These are phyloP conservation scores for Fistulinella prunicolor DNA, from an alignment of 768 basidiomycete genomes.

Conservation along the genomic window DNA sequence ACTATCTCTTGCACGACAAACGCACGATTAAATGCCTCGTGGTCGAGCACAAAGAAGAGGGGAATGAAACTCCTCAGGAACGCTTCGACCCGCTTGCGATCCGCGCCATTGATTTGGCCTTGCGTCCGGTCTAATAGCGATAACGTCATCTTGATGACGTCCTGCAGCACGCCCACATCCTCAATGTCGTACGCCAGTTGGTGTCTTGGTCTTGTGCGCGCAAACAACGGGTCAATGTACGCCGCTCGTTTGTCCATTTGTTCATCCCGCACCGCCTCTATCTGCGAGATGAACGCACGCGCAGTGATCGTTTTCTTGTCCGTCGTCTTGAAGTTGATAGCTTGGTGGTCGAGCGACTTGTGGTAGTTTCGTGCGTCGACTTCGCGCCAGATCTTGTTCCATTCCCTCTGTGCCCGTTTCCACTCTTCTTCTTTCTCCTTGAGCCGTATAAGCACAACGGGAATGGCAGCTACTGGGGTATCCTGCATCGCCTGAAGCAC, in stretches of 20 bases:
- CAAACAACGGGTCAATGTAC: constrained; percentile 47
- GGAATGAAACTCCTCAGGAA: constrained; percentile 77
- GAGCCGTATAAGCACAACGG: constrained; percentile 82
- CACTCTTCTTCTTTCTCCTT: constrained; percentile 99
- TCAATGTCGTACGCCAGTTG: constrained; percentile 80
- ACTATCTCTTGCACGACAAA: constrained; percentile 64
- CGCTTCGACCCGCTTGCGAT: constrained; percentile 79
- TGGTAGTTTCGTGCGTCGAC: constrained; percentile 92
- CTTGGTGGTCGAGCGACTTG: constrained; percentile 92
- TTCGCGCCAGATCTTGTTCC: constrained; percentile 99
- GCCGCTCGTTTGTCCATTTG: constrained; percentile 74
- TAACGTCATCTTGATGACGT: constrained; percentile 83
- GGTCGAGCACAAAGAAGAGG: constrained; percentile 73
- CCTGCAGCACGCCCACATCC: constrained; percentile 77
- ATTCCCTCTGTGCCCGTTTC: constrained; percentile 95
- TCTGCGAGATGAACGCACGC: constrained; percentile 78
- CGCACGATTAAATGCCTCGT: constrained; percentile 64
- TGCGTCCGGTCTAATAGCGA: constrained; percentile 89
- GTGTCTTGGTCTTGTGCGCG: constrained; percentile 64
- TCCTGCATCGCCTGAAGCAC: constrained; percentile 90
- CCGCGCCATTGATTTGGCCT: constrained; percentile 63
- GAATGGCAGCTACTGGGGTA: constrained; percentile 82
- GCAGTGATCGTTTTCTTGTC: constrained; percentile 84
- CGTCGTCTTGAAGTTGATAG: constrained; percentile 80
- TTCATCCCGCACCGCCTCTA: constrained; percentile 81